Base-by-base conservation (phyloP, 257 asterid genomes). In the Eustoma russellianum region DNA sequence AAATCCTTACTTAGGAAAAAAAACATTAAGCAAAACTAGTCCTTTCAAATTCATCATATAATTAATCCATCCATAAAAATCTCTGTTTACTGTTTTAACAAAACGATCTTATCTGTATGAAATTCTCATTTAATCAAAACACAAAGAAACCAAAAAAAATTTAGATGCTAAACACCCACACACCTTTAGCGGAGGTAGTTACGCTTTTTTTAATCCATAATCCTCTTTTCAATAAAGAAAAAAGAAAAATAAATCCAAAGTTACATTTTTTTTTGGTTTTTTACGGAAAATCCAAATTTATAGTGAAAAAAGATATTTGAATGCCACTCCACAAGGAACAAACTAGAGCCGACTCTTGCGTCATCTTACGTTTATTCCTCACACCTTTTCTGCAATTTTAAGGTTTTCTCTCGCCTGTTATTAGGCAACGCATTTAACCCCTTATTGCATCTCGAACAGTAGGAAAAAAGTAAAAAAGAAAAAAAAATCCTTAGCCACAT, bases 401-500 rank as follows among this genome's bases (percentile, higher is more conserved):
- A 71, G 66, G 62, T 62, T n/a, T n/a, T 46, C 59, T 33, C 54
- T 30, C 60, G 8, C 43, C 46, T 13, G 38, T 54, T 57, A 63
- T 28, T 50, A 41, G 61, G 48, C 47, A 13, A 50, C 6, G 41
- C 41, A 15, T 62, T 58, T 64, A 30, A 50, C 38, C 46, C 35
- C 50, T 13, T 9, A 46, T 51, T 53, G 52, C 46, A 60, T 38
- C 63, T 34, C 41, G 16, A 17, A 53, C 57, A 46, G 52, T 50
- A 70, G 63, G 55, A 41, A 56, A 59, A 46, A 72, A 64, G 67
- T 67, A 55, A 56, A 66, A 63, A 63, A 66, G 68, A 65, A 69
- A 55, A 61, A 70, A 75, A 68, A 79, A 69, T 45, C 50, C 73
- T 57, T 64, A 40, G 80, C 78, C 77, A 65, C 71, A 71, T 66